A percentile compares a stretch with the other conserved stretches of the same genome.
Evolutionary conservation across 352 stramenopile genomes (phyloP).

Genomic region (Phytophthora meadii): DNA sequence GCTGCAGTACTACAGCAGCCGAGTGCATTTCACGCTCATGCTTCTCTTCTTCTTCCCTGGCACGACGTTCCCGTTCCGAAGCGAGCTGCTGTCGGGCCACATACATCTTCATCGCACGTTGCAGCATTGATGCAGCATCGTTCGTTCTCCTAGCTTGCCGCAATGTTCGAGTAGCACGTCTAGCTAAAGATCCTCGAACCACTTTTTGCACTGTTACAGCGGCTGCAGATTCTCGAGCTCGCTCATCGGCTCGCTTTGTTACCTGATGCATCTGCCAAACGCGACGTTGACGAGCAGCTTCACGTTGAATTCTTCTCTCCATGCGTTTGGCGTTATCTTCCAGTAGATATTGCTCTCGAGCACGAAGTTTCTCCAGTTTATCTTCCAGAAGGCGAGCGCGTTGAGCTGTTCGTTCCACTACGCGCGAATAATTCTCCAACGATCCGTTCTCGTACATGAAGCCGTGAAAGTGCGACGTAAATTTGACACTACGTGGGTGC

Average conservation of each 20-base stretch:
- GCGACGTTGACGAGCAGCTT: constrained; percentile 50
- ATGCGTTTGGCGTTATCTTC: constrained; percentile 50
- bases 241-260: constrained; percentile 54
- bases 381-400: constrained; percentile 51
- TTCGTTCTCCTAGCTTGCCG: constrained; percentile 26
- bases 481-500: constrained; percentile 62
- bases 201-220: constrained; percentile 52
- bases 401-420: constrained; percentile 63
- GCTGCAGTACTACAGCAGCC: constrained; percentile 57
- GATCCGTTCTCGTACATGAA: constrained; percentile 71
- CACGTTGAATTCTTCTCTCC: constrained; percentile 46
- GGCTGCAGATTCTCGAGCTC: constrained; percentile 42
- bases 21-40: constrained; percentile 42
- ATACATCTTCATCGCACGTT: constrained; percentile 45
- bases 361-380: constrained; percentile 55
- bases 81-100: constrained; percentile 29
- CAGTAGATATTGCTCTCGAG: constrained; percentile 50
- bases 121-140: constrained; percentile 40
- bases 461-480: constrained; percentile 76
- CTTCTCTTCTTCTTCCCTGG: constrained; percentile 32
- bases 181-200: constrained; percentile 45
- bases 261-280: constrained; percentile 58
- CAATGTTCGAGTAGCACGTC: constrained; percentile 15
- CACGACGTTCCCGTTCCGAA: constrained; percentile 27
- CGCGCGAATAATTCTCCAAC: constrained; percentile 73